Evolutionary conservation across 208 protist genomes (phyloP).

Genomic region (Acanthamoeba royreba): DNA sequence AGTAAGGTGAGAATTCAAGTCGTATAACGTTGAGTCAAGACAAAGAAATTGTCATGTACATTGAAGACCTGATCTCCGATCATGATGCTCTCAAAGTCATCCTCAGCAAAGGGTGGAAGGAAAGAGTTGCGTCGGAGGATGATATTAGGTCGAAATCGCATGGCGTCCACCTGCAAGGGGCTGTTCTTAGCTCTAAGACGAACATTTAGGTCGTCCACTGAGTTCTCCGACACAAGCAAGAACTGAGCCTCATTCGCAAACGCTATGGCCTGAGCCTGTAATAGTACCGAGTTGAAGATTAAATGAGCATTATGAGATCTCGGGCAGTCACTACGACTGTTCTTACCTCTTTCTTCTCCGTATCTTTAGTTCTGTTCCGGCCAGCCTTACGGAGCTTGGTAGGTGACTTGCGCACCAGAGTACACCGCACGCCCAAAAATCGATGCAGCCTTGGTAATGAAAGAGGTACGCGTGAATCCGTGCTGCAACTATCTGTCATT

Average conservation of each 20-base stretch:
- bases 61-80: conserved; percentile 25
- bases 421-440: background rate
- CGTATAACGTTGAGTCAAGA: background rate
- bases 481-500: too few species aligned
- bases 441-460: background rate
- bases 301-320: background rate
- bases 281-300: background rate
- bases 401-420: background rate
- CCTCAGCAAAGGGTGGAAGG: background rate
- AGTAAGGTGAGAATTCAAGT: background rate
- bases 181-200: background rate
- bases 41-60: background rate
- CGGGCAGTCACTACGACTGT: too few species aligned
- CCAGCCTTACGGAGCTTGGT: background rate
- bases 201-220: background rate
- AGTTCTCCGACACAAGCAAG: conserved; percentile 29
- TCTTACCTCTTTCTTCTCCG: background rate
- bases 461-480: too few species aligned
- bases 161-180: background rate
- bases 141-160: conserved; percentile 15
- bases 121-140: background rate
- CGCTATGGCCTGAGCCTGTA: background rate
- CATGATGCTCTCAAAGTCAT: background rate
- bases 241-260: conserved; percentile 41
- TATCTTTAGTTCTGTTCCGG: background rate